Evolutionary conservation across 2,329 filamentous ascomycete species (phyloP).

Genomic region (Chaetomiaceae sp.): DNA sequence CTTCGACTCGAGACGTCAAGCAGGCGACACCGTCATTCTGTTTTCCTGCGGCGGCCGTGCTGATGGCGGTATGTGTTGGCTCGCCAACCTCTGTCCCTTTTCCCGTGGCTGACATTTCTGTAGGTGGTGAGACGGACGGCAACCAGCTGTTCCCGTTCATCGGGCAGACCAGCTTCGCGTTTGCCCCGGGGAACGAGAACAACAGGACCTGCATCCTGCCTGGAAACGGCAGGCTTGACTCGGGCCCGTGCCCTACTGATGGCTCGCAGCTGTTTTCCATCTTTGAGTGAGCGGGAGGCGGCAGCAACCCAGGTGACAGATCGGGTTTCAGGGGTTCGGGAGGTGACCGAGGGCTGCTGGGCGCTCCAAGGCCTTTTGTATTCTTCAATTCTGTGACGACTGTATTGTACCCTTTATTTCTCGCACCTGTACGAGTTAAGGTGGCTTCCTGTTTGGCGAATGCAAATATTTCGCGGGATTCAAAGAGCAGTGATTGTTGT

Average conservation of each 20-base stretch:
- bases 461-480: no score
- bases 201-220: constrained; percentile 42
- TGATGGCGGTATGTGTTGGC: constrained; percentile 41
- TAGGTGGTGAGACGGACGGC: constrained; percentile 43
- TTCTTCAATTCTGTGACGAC: neutral
- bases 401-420: neutral
- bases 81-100: no score
- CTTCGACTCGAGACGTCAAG: constrained; percentile 42
- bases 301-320: neutral
- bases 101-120: constrained; percentile 8
- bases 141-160: constrained; percentile 48
- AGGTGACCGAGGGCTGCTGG: no score
- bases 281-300: constrained; percentile 18
- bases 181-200: constrained; percentile 42
- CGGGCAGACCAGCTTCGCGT: constrained; percentile 38
- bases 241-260: constrained; percentile 31
- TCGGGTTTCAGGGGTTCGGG: neutral
- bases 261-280: constrained; percentile 32
- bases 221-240: constrained; percentile 31
- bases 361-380: neutral
- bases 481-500: no score
- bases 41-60: constrained; percentile 52
- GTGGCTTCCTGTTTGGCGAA: no score
- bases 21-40: constrained; percentile 44
- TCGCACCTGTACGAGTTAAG: neutral